phyloP scores from a whole-genome alignment of 768 basidiomycete species.

The Basidioascus undulatus region DNA sequence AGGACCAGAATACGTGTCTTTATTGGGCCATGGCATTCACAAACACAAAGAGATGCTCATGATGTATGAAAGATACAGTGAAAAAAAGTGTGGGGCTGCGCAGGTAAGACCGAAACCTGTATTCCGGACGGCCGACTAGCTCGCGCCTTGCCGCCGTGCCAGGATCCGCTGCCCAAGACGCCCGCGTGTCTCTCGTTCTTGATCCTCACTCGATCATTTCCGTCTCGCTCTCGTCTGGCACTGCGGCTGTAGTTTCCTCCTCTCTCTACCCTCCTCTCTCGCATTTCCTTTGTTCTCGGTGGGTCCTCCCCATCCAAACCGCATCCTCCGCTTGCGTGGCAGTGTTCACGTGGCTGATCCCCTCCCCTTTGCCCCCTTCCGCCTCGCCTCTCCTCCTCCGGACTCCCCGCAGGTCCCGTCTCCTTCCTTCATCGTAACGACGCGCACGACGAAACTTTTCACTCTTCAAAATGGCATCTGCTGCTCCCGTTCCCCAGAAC shows the following conservation, averaged over 20 bases:
- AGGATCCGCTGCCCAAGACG: too few species aligned
- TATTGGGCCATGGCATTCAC: too few species aligned
- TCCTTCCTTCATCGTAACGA: not conserved
- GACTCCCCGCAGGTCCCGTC: constrained; percentile 17
- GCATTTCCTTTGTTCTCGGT: constrained; percentile 8
- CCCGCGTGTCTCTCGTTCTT: too few species aligned
- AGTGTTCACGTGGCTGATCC: too few species aligned
- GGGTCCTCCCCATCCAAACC: constrained; percentile 22
- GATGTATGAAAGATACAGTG: too few species aligned
- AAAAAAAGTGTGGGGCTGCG: too few species aligned
- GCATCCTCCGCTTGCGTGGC: constrained; percentile 21
- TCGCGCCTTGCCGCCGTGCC: too few species aligned
- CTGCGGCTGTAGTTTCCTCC: constrained; percentile 5
- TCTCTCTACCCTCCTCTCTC: constrained; percentile 10
- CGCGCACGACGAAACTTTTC: not conserved
- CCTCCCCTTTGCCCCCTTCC: constrained; percentile 21
- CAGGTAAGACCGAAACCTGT: too few species aligned
- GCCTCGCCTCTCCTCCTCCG: constrained; percentile 25
- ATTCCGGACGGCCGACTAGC: too few species aligned
- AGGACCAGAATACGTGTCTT: too few species aligned
- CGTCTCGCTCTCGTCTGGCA: constrained; percentile 17
- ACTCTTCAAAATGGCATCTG: constrained; percentile 2
- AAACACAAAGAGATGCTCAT: too few species aligned
- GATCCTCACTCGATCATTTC: too few species aligned
- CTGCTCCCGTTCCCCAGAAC: constrained; percentile 11